Conservation (phyloP, 75 land plant genomes). For the Chamaecyparis obtusa region DNA sequence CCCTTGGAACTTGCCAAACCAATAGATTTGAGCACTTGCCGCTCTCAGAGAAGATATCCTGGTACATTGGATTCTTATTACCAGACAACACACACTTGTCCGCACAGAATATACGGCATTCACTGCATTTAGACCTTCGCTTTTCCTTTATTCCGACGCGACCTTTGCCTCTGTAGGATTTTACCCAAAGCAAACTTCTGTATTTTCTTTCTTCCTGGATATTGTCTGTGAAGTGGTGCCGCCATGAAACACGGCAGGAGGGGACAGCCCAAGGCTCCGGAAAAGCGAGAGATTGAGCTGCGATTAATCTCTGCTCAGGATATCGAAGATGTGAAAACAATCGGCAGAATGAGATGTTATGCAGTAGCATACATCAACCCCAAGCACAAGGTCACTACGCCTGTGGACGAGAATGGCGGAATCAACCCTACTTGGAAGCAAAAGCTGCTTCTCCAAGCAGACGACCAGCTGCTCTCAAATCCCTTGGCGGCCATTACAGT, state of each 20-base stretch:
- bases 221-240: neutral
- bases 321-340: slow-evolving; percentile 34
- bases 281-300: slow-evolving; percentile 26
- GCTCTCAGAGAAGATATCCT: too few species aligned
- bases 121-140: too few species aligned
- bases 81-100: too few species aligned
- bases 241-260: neutral
- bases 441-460: slow-evolving; percentile 18
- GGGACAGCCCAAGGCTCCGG: neutral
- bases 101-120: too few species aligned
- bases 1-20: too few species aligned
- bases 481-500: slow-evolving; percentile 22
- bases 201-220: too few species aligned
- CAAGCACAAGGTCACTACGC: slow-evolving; percentile 19
- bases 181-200: too few species aligned
- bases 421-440: slow-evolving; percentile 42
- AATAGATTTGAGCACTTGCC: too few species aligned
- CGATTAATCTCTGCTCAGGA: slow-evolving; percentile 32
- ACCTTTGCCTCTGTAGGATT: too few species aligned
- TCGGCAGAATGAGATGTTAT: slow-evolving; percentile 27
- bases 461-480: neutral
- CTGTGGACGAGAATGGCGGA: slow-evolving; percentile 25
- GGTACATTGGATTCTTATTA: too few species aligned
- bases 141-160: too few species aligned
- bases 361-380: slow-evolving; percentile 34